Percentiles rank a stretch among this genome's conserved stretches.
These are phyloP conservation scores for Beauveria australis DNA, from an alignment of 2,329 filamentous ascomycete species.

Conservation along the genomic window DNA sequence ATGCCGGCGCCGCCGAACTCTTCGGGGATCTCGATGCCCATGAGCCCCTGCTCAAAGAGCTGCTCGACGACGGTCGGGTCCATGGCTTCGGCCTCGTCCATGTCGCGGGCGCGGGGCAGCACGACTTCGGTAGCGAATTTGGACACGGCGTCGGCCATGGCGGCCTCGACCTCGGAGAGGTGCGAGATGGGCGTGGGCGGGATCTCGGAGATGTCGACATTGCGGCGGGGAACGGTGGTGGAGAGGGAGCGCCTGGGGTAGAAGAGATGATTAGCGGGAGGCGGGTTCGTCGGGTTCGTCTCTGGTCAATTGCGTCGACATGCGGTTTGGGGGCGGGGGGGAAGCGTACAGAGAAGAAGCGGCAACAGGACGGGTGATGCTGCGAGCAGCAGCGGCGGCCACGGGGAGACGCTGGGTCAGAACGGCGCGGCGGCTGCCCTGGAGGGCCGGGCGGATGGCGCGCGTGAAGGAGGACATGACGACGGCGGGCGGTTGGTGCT, in stretches of 20 bases:
- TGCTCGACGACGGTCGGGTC: slow-evolving; percentile 81
- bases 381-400: not conserved
- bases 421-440: slow-evolving; percentile 35
- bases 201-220: slow-evolving; percentile 62
- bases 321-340: not conserved
- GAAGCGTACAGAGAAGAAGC: slow-evolving; percentile 20
- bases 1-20: slow-evolving; percentile 94
- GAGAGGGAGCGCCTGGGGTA: slow-evolving; percentile 46
- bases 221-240: slow-evolving; percentile 46
- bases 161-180: slow-evolving; percentile 77
- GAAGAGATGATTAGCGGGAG: not conserved
- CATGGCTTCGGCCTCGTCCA: slow-evolving; percentile 97
- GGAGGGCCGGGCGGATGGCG: slow-evolving; percentile 43
- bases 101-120: slow-evolving; percentile 84
- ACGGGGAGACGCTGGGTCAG: slow-evolving; percentile 24
- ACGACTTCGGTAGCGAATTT: slow-evolving; percentile 89
- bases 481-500: slow-evolving; percentile 17
- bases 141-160: slow-evolving; percentile 83
- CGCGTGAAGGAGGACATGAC: slow-evolving; percentile 42
- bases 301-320: not conserved
- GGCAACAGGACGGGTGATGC: slow-evolving; percentile 16
- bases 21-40: slow-evolving; percentile 96
- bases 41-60: slow-evolving; percentile 93
- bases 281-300: not conserved
- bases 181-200: slow-evolving; percentile 89